Evolutionary conservation across 257 asterid genomes (phyloP).

Genomic region (Plantago major): DNA sequence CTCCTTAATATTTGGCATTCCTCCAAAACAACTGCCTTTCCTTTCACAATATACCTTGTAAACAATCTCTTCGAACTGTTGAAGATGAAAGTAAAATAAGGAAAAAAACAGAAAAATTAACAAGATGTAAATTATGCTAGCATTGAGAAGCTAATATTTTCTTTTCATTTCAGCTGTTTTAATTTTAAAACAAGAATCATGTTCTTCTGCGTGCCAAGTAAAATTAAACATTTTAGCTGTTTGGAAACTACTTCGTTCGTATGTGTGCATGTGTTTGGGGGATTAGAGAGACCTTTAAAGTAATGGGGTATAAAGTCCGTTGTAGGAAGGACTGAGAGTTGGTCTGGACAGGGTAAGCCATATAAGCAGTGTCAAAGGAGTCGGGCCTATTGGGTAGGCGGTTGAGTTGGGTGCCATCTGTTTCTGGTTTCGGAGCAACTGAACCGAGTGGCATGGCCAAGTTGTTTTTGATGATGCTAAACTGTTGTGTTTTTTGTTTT

Average conservation of each 20-base stretch:
- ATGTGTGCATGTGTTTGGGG: too few species aligned
- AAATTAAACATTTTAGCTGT: background rate
- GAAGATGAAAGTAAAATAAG: conserved; percentile 8
- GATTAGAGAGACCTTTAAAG: conserved; percentile 50
- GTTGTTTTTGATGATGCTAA: conserved; percentile 10
- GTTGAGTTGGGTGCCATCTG: conserved; percentile 31
- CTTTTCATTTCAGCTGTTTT: background rate
- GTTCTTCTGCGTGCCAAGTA: background rate
- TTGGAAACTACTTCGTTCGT: too few species aligned
- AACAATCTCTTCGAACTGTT: conserved; percentile 86
- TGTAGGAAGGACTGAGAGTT: conserved; percentile 50
- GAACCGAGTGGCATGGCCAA: conserved; percentile 61
- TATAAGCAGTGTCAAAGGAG: conserved; percentile 27
- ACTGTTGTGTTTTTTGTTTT: conserved; percentile 15
- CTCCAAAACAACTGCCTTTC: conserved; percentile 40
- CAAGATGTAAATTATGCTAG: conserved; percentile 1
- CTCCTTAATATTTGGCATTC: conserved; percentile 37
- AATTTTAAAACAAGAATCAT: background rate
- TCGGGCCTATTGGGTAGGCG: conserved; percentile 29
- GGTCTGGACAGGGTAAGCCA: conserved; percentile 37
- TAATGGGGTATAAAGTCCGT: conserved; percentile 47
- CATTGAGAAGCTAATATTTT: background rate
- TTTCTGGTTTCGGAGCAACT: conserved; percentile 54
- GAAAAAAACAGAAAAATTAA: background rate
- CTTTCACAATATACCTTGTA: conserved; percentile 52